Conservation (phyloP, 805 yeast genomes). For the Phaffomyces thermotolerans region DNA sequence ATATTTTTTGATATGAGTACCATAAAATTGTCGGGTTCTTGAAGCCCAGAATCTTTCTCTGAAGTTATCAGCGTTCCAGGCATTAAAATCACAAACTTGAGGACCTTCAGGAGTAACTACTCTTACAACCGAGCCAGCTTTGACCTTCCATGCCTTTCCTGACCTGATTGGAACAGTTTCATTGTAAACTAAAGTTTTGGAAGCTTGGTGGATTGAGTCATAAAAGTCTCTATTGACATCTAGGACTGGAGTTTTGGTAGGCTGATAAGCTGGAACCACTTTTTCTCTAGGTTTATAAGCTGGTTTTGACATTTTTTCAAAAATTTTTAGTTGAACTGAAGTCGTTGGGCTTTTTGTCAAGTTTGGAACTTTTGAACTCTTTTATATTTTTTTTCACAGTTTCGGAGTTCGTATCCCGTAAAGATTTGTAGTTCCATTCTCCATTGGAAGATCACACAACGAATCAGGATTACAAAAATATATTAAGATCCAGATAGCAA, state of each 20-base stretch:
- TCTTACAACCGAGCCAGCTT: slow-evolving; percentile 51
- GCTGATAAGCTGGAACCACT: slow-evolving; percentile 52
- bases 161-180: slow-evolving; percentile 45
- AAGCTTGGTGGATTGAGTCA: slow-evolving; percentile 34
- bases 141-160: slow-evolving; percentile 58
- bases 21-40: slow-evolving; percentile 57
- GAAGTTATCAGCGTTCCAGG: slow-evolving; percentile 55
- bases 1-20: slow-evolving; percentile 52
- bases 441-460: no score
- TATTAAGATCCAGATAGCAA: neutral
- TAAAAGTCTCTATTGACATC: slow-evolving; percentile 45
- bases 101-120: slow-evolving; percentile 63
- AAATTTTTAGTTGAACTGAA: neutral
- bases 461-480: no score
- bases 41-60: slow-evolving; percentile 66
- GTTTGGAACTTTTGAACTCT: neutral
- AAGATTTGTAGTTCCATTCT: neutral
- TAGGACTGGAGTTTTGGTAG: slow-evolving; percentile 46
- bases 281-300: slow-evolving; percentile 18
- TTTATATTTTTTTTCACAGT: neutral
- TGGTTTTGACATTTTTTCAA: slow-evolving; percentile 10
- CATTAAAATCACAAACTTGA: slow-evolving; percentile 63
- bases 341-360: neutral
- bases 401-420: slow-evolving; percentile 1
- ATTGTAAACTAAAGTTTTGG: slow-evolving; percentile 33